Base-by-base conservation (phyloP, 2,329 filamentous ascomycete genomes). In the Albifimbria verrucaria region DNA sequence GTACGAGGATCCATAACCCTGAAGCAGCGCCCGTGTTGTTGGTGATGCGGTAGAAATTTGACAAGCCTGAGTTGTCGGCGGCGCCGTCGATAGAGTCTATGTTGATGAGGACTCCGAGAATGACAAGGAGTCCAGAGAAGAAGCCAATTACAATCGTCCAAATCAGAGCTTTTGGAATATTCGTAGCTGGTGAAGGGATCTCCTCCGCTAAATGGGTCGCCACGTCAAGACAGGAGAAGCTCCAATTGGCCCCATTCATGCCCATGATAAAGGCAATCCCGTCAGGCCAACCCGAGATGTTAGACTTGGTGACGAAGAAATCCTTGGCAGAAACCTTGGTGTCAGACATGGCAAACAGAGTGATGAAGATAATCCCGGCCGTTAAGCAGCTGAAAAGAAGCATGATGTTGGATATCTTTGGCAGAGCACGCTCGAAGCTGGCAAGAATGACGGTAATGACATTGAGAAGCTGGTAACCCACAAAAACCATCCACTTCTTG, bases 221-320 rank as follows among this genome's bases (percentile, higher is more conserved):
- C 11, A 64, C 61, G 18, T 66, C 65, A 18, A 67, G 59, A 42
- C 64, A 66, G 1, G 61, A 65, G 20, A 66, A 63, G 48, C 62
- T 64, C 65, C 65, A 67, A 48, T 67, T 65, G 43, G 60, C 58
- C 1, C 63, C 63, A 25, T 61, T 63, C 49, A 67, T 59, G 15
- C 64, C 65, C 21, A 65, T 63, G 32, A 66, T 60, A 49, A 66
- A 66, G 3, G 64, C 64, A 25, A 66, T 52, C 7, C 65, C 65
- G 10, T 63, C 55, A 9, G 43, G 54, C 63, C 64, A 66, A 2
- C 64, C 63, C 1, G 59, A 57, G 0, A 59, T 46, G 32, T 67
- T 67, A 32, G 61, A 52, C 3, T 52, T 51, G 3, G 52, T 52
- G 18, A 53, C 23, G 36, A 66, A 66, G 52, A 63, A 63, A 42